These are phyloP conservation scores for Pyrus pyrifolia DNA, from an alignment of 306 rosid species.

Conservation along the genomic window DNA sequence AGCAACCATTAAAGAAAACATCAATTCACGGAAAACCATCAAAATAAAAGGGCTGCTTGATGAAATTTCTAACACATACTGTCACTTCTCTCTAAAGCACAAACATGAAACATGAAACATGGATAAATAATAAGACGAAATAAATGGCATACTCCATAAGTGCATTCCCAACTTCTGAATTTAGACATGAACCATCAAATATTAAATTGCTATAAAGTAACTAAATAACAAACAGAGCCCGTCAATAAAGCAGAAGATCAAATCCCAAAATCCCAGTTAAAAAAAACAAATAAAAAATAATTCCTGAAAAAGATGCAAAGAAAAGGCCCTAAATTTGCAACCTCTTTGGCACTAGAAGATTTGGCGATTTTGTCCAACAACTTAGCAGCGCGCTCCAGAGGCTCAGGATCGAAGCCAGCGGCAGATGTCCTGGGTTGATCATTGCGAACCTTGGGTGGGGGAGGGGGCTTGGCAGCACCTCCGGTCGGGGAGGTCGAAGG, in stretches of 20 bases:
- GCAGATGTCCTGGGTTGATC: slow-evolving; percentile 74
- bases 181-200: neutral
- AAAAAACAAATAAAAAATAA: neutral
- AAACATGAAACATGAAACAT: neutral
- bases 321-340: slow-evolving; percentile 2
- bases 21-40: neutral
- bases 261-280: neutral
- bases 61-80: neutral
- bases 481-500: neutral
- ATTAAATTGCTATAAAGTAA: neutral
- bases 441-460: slow-evolving; percentile 48
- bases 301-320: neutral
- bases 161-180: neutral
- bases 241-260: neutral
- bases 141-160: neutral
- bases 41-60: neutral
- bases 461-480: slow-evolving; percentile 17
- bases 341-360: slow-evolving; percentile 69
- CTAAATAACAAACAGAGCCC: neutral
- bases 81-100: neutral
- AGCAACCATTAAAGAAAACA: neutral
- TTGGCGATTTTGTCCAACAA: slow-evolving; percentile 39
- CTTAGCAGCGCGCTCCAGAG: slow-evolving; percentile 72
- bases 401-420: slow-evolving; percentile 86
- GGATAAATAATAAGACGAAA: neutral